These are phyloP conservation scores for Stentor coeruleus DNA, from an alignment of 73 alveolate genomes.

Conservation along the genomic window DNA sequence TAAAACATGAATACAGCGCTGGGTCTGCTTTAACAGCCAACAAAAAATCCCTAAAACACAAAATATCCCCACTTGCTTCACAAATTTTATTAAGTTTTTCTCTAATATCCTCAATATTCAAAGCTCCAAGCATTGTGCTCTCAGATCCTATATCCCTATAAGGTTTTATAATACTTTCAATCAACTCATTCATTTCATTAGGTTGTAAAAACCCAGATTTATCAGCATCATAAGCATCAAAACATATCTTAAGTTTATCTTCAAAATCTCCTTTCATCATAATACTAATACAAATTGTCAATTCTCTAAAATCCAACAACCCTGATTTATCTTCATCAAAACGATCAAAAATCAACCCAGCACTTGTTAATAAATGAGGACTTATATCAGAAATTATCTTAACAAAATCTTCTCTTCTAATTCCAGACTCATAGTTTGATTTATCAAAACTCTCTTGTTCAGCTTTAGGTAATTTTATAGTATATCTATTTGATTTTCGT, in stretches of 20 bases:
- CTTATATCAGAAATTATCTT: background rate
- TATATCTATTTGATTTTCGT: background rate
- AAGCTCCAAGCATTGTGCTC: background rate
- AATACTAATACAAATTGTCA: constrained; percentile 6
- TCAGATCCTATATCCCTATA: constrained; percentile 9
- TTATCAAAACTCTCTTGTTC: background rate
- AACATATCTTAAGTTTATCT: background rate
- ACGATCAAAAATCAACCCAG: background rate
- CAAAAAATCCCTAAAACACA: background rate
- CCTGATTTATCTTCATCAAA: constrained; percentile 25
- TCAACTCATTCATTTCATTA: background rate
- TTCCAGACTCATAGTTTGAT: background rate
- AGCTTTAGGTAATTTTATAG: background rate
- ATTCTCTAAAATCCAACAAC: constrained; percentile 5
- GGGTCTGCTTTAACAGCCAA: background rate
- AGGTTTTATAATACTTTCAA: background rate
- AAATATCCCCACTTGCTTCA: background rate
- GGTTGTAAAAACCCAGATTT: constrained; percentile 15
- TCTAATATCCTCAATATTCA: background rate
- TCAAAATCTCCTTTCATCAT: background rate
- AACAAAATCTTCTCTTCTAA: background rate
- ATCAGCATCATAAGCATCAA: constrained; percentile 23
- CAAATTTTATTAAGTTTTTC: background rate
- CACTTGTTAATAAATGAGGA: background rate
- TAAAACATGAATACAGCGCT: background rate